Evolutionary conservation across 164 flowering plant genomes (phyloP).

Genomic region (Houttuynia cordata): DNA sequence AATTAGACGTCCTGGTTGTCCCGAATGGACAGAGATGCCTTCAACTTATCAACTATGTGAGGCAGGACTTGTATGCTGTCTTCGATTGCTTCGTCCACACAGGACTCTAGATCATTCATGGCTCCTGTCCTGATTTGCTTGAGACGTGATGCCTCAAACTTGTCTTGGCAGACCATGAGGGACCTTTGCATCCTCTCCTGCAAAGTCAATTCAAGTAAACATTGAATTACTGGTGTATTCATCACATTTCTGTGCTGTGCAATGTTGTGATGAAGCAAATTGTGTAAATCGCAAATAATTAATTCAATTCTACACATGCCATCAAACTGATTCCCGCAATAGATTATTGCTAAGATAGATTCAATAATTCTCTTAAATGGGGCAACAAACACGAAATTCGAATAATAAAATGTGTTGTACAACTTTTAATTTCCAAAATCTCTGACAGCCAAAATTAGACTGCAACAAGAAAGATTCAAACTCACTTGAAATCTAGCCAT

Average conservation of each 20-base stretch:
- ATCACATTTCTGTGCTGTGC: too few relatives aligned
- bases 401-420: background rate
- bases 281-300: too few relatives aligned
- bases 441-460: background rate
- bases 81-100: constrained; percentile 59
- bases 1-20: background rate
- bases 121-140: constrained; percentile 33
- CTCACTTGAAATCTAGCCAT: constrained; percentile 87
- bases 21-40: constrained; percentile 23
- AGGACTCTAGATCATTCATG: constrained; percentile 48
- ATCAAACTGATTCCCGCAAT: too few relatives aligned
- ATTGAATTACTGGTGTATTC: too few relatives aligned
- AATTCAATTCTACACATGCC: too few relatives aligned
- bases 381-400: background rate
- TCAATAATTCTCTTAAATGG: background rate
- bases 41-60: constrained; percentile 46
- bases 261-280: background rate
- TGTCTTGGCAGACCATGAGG: constrained; percentile 91
- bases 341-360: too few relatives aligned
- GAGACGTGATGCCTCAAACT: constrained; percentile 65
- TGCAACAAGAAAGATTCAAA: background rate
- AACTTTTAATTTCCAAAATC: background rate
- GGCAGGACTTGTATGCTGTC: constrained; percentile 61
- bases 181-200: constrained; percentile 80
- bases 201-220: background rate